phyloP scores from a whole-genome alignment of 352 stramenopile species.

The Pilasporangium apinafurcum region DNA sequence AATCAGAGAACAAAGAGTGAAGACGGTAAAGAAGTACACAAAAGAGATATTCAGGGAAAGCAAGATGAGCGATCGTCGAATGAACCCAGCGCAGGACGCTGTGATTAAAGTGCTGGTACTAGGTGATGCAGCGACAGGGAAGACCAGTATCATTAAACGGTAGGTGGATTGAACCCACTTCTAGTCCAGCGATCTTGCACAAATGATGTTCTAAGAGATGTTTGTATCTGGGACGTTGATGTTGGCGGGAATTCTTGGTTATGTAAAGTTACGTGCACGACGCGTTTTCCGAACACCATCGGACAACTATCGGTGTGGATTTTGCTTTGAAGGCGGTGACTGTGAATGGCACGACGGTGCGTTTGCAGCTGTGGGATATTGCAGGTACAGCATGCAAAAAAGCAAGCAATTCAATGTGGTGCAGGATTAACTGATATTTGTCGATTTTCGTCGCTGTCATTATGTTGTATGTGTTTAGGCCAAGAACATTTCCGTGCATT shows the following conservation, averaged over 20 bases:
- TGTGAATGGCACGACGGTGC: conserved; percentile 81
- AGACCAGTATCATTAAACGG: conserved; percentile 92
- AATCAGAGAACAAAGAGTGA: not conserved
- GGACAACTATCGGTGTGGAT: conserved; percentile 90
- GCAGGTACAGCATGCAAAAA: conserved; percentile 46
- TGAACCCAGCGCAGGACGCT: conserved; percentile 77
- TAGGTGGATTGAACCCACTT: no score
- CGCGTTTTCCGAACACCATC: conserved; percentile 89
- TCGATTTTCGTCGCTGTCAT: not conserved
- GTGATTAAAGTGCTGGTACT: conserved; percentile 92
- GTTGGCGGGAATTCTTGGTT: not conserved
- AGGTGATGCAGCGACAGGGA: conserved; percentile 86
- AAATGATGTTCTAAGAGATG: not conserved
- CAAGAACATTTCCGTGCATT: conserved; percentile 94
- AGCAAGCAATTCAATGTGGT: not conserved
- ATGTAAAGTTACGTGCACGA: conserved; percentile 79
- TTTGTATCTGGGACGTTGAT: no score
- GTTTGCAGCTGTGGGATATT: conserved; percentile 93
- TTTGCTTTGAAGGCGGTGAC: conserved; percentile 90
- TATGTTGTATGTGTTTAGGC: conserved; percentile 15
- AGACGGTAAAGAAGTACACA: conserved; percentile 2
- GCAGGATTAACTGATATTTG: not conserved
- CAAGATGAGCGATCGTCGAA: conserved; percentile 55
- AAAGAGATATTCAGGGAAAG: conserved; percentile 17
- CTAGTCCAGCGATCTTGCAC: no score